Conservation (phyloP, 345 rosid species). For the Pelargonium nanum region DNA sequence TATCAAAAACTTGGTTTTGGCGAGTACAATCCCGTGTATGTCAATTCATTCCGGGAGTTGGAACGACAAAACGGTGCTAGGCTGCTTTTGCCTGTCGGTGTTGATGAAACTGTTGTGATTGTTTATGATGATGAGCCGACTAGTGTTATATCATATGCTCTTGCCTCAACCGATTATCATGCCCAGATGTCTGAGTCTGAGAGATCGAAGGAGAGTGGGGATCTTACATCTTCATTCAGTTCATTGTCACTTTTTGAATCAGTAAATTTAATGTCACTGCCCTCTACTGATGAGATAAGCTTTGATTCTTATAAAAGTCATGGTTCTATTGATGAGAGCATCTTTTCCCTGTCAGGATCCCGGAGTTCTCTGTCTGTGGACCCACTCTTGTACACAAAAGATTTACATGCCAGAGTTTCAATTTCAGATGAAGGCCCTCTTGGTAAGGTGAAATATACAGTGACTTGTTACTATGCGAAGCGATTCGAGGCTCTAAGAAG, state of each 20-base stretch:
- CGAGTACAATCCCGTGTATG: slow-evolving; percentile 54
- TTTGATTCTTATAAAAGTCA: slow-evolving; percentile 35
- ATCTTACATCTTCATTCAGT: slow-evolving; percentile 11
- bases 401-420: slow-evolving; percentile 65
- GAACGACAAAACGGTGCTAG: slow-evolving; percentile 69
- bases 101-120: slow-evolving; percentile 58
- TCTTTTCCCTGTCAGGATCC: slow-evolving; percentile 21
- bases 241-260: slow-evolving; percentile 52
- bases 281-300: slow-evolving; percentile 37
- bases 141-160: slow-evolving; percentile 79
- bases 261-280: slow-evolving; percentile 38
- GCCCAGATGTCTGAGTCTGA: slow-evolving; percentile 54
- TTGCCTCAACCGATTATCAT: slow-evolving; percentile 57
- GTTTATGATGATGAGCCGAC: slow-evolving; percentile 93
- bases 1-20: slow-evolving; percentile 39
- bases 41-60: slow-evolving; percentile 52
- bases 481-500: slow-evolving; percentile 78
- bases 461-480: slow-evolving; percentile 84
- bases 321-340: slow-evolving; percentile 49
- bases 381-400: slow-evolving; percentile 44
- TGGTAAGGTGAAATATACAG: slow-evolving; percentile 68
- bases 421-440: slow-evolving; percentile 61
- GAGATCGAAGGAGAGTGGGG: slow-evolving; percentile 42
- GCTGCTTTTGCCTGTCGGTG: slow-evolving; percentile 62
- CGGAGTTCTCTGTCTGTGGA: slow-evolving; percentile 41